phyloP scores from a whole-genome alignment of 2,329 filamentous ascomycete species.

The Talaromyces sp. region DNA sequence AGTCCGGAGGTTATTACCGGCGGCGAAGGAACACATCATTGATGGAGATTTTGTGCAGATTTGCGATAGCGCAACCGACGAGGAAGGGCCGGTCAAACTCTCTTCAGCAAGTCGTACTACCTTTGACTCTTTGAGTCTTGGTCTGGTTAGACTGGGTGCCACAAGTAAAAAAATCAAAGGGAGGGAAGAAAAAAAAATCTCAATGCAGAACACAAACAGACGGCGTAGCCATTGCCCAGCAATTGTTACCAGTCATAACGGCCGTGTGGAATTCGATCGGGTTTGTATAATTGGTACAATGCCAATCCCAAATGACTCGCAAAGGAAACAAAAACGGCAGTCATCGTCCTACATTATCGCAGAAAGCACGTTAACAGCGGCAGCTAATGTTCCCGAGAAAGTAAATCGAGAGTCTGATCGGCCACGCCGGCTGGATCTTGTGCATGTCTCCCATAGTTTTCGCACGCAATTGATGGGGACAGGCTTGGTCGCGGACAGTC shows the following conservation, averaged over 20 bases:
- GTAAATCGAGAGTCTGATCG: constrained; percentile 37
- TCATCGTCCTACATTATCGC: background rate
- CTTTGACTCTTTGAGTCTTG: too few relatives aligned
- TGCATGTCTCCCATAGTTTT: background rate
- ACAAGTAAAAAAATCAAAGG: background rate
- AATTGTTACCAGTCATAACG: background rate
- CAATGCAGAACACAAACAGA: background rate
- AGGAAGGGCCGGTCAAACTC: constrained; percentile 20
- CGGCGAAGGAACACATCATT: constrained; percentile 17
- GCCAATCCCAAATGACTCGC: background rate
- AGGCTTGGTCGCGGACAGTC: background rate
- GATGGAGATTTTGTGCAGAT: constrained; percentile 17
- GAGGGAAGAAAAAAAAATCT: background rate
- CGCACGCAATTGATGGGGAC: background rate
- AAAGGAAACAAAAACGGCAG: background rate
- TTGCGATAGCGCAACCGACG: constrained; percentile 17
- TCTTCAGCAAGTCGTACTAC: background rate
- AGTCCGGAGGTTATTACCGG: constrained; percentile 23
- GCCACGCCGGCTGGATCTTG: background rate
- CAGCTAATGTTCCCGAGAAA: constrained; percentile 44
- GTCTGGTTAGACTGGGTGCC: background rate
- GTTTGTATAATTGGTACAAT: background rate
- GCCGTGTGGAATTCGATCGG: too few relatives aligned
- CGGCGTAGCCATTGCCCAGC: background rate
- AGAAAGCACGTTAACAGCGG: constrained; percentile 41